Conservation (phyloP, 306 rosid genomes). For the Fragaria ananassa region DNA sequence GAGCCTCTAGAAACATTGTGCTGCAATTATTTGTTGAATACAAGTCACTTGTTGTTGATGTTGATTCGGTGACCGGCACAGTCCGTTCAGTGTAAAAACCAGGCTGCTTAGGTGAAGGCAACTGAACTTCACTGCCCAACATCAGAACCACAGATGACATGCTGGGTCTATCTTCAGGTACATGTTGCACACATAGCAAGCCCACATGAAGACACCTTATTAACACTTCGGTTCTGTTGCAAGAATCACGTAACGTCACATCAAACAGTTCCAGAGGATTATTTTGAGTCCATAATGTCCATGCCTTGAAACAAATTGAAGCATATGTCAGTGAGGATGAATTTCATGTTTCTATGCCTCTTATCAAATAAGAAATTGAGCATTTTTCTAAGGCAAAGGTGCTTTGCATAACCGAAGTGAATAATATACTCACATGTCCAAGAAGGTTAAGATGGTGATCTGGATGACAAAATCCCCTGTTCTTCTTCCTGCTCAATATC, state of each 20-base stretch:
- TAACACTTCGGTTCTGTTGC: background rate
- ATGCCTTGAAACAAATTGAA: slow-evolving; percentile 23
- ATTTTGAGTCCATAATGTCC: slow-evolving; percentile 25
- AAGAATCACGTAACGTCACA: background rate
- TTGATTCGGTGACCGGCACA: background rate
- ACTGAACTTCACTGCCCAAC: slow-evolving; percentile 12
- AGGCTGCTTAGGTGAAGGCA: slow-evolving; percentile 22
- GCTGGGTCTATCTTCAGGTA: slow-evolving; percentile 24
- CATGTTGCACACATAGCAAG: slow-evolving; percentile 16
- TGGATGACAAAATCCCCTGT: slow-evolving; percentile 3
- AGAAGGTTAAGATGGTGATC: slow-evolving; percentile 18
- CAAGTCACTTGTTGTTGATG: background rate
- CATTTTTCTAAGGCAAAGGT: background rate
- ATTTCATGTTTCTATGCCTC: background rate
- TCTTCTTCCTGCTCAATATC: slow-evolving; percentile 33
- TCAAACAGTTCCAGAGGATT: slow-evolving; percentile 9
- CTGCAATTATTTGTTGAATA: background rate
- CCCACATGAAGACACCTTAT: slow-evolving; percentile 24
- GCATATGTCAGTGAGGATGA: background rate
- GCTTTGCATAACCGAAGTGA: background rate
- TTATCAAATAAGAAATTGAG: background rate
- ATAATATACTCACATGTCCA: slow-evolving; percentile 21
- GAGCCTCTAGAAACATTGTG: background rate
- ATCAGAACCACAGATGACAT: slow-evolving; percentile 26
- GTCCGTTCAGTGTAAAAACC: slow-evolving; percentile 14